Evolutionary conservation across 768 basidiomycete genomes (phyloP).

Genomic region (Epithele typhae): DNA sequence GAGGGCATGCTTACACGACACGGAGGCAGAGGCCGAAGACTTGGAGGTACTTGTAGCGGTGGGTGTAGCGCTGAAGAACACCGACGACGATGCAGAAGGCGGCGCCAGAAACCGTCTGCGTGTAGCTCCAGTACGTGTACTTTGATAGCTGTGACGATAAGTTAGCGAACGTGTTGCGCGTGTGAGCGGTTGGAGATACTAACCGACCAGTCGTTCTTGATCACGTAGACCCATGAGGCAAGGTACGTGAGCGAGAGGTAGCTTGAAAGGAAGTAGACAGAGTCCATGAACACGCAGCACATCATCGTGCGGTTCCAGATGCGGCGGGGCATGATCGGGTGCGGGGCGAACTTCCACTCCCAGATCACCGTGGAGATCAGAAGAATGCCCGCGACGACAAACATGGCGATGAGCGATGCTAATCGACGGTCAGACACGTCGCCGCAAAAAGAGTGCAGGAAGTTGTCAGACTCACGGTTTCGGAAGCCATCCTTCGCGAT

Average conservation of each 20-base stretch:
- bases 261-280: neutral
- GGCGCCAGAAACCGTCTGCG: constrained; percentile 33
- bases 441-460: neutral
- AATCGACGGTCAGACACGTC: constrained; percentile 18
- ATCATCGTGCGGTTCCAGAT: constrained; percentile 26
- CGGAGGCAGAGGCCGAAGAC: constrained; percentile 25
- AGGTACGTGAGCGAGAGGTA: constrained; percentile 15
- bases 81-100: constrained; percentile 41
- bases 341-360: constrained; percentile 21
- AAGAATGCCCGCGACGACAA: constrained; percentile 17
- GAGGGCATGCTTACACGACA: no score
- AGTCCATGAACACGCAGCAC: constrained; percentile 3
- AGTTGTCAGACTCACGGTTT: constrained; percentile 16
- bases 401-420: constrained; percentile 20
- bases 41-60: constrained; percentile 39
- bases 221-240: constrained; percentile 21
- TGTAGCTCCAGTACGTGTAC: constrained; percentile 30
- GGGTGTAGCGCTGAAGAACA: constrained; percentile 33
- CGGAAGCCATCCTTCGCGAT: constrained; percentile 8
- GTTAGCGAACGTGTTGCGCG: no score
- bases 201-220: neutral
- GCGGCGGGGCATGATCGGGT: constrained; percentile 26
- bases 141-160: constrained; percentile 15
- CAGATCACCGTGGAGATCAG: constrained; percentile 18
- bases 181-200: no score